Evolutionary conservation across 352 stramenopile species (phyloP).

Genomic region (Globisporangium nunn): DNA sequence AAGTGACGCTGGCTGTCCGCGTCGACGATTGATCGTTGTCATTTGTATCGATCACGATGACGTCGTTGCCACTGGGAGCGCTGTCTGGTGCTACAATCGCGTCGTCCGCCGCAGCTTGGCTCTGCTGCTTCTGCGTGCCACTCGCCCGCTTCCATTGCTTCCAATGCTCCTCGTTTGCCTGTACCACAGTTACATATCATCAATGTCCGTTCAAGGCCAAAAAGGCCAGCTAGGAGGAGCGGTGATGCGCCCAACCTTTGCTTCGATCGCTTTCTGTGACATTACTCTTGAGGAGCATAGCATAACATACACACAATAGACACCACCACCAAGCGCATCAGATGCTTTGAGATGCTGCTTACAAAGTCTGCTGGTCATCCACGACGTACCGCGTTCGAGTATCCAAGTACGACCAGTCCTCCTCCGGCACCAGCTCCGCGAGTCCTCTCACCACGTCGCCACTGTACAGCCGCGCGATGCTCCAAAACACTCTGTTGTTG

Average conservation of each 20-base stretch:
- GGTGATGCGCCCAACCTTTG: conserved; percentile 31
- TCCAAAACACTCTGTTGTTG: conserved; percentile 72
- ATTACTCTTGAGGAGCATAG: conserved; percentile 32
- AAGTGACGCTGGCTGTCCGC: not conserved
- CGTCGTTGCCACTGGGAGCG: conserved; percentile 1
- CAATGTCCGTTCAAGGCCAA: not conserved
- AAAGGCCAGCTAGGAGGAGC: too few relatives aligned
- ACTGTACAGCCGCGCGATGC: conserved; percentile 66
- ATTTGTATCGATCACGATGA: conserved; percentile 2
- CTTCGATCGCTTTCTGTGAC: conserved; percentile 75
- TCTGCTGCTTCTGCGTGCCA: conserved; percentile 6
- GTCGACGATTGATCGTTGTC: not conserved
- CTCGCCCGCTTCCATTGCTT: conserved; percentile 51
- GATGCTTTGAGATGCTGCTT: not conserved
- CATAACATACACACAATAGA: not conserved
- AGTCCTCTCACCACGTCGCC: conserved; percentile 64
- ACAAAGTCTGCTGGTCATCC: not conserved
- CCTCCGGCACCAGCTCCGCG: conserved; percentile 57
- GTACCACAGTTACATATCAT: not conserved
- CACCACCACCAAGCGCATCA: not conserved
- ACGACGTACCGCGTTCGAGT: conserved; percentile 44
- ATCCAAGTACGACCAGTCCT: conserved; percentile 83
- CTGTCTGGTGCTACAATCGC: not conserved
- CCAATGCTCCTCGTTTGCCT: conserved; percentile 70
- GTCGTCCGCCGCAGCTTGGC: not conserved